These are phyloP conservation scores for Venturia pyrina DNA, from an alignment of 2,329 filamentous ascomycete species.

Conservation along the genomic window DNA sequence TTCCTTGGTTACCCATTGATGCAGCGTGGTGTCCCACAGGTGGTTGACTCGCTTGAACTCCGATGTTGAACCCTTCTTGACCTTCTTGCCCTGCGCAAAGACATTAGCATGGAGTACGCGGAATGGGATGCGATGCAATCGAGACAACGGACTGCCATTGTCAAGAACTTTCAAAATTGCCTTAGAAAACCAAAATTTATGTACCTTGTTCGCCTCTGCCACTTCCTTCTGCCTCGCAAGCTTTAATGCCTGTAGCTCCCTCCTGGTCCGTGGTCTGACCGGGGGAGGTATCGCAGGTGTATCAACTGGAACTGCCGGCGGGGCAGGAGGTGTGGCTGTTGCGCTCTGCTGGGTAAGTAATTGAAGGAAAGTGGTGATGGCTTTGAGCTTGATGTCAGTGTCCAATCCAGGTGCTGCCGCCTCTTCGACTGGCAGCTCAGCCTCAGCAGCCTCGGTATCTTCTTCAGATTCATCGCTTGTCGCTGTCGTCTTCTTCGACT, in stretches of 20 bases:
- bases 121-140: neutral
- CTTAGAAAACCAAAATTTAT: neutral
- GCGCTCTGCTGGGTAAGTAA: neutral
- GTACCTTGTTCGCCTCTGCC: slow-evolving; percentile 1
- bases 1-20: slow-evolving; percentile 59
- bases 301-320: neutral
- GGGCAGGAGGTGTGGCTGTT: neutral
- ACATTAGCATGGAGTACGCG: neutral
- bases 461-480: slow-evolving; percentile 16
- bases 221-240: neutral
- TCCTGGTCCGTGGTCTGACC: neutral
- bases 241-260: neutral
- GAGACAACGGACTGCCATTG: neutral
- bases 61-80: slow-evolving; percentile 40
- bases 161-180: neutral
- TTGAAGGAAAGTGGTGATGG: neutral
- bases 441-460: neutral
- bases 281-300: neutral
- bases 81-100: slow-evolving; percentile 6
- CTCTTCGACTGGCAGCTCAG: neutral
- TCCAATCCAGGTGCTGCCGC: neutral
- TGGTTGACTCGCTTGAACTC: slow-evolving; percentile 62
- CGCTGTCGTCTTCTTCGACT: slow-evolving; percentile 13
- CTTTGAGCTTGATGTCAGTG: neutral
- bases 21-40: slow-evolving; percentile 46